phyloP scores from a whole-genome alignment of 75 land plant genomes.

The Pinus taeda region DNA sequence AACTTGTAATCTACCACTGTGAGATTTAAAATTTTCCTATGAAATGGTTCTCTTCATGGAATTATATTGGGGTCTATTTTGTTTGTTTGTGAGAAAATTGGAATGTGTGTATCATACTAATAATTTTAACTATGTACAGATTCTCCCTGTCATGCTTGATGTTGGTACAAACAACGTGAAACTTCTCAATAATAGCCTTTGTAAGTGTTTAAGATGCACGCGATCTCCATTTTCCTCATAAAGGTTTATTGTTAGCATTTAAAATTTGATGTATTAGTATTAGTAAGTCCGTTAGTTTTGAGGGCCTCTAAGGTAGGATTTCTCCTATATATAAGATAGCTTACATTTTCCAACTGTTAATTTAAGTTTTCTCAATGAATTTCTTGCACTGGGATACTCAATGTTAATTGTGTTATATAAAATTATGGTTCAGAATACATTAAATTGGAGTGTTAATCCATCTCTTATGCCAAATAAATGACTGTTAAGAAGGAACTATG shows the following conservation, averaged over 20 bases:
- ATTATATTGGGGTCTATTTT: not conserved
- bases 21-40: not conserved
- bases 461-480: too few relatives aligned
- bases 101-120: not conserved
- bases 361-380: too few relatives aligned
- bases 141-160: conserved; percentile 87
- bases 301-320: not conserved
- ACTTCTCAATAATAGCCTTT: conserved; percentile 75
- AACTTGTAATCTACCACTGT: not conserved
- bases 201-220: conserved; percentile 29
- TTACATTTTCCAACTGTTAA: too few relatives aligned
- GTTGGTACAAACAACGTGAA: conserved; percentile 93
- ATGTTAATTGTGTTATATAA: too few relatives aligned
- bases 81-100: not conserved
- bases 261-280: not conserved
- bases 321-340: not conserved
- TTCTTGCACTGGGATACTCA: too few relatives aligned
- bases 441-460: too few relatives aligned
- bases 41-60: not conserved
- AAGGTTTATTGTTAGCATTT: not conserved
- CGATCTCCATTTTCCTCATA: not conserved
- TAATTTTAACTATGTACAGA: conserved; percentile 22
- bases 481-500: too few relatives aligned
- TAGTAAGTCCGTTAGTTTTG: not conserved
- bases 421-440: too few relatives aligned